Evolutionary conservation across 768 basidiomycete genomes (phyloP).

Genomic region (Pulveroboletus sp.): DNA sequence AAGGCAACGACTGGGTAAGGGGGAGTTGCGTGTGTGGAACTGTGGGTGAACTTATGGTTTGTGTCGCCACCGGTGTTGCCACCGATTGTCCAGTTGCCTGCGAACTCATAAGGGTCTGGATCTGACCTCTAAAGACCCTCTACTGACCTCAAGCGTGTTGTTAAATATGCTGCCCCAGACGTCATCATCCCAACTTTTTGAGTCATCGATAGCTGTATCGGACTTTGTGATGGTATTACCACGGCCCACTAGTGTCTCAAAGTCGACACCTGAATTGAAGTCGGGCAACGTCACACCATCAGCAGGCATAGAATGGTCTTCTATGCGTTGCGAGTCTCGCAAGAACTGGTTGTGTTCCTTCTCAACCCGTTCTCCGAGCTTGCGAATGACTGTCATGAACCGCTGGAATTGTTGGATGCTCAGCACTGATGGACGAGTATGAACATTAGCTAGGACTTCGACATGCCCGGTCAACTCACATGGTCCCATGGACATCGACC

Average conservation of each 20-base stretch:
- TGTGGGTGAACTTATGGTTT: slow-evolving; percentile 13
- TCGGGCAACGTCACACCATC: slow-evolving; percentile 37
- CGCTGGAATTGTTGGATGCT: slow-evolving; percentile 84
- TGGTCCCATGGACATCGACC: slow-evolving; percentile 97
- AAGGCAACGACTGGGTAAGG: slow-evolving; percentile 36
- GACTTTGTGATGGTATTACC: slow-evolving; percentile 44
- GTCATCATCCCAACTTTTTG: slow-evolving; percentile 70
- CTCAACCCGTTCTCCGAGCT: slow-evolving; percentile 82
- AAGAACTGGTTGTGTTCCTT: slow-evolving; percentile 89
- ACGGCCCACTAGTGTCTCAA: slow-evolving; percentile 80
- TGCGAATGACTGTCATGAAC: slow-evolving; percentile 83
- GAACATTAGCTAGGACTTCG: not conserved
- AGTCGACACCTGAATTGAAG: slow-evolving; percentile 62
- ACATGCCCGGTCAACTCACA: slow-evolving; percentile 41
- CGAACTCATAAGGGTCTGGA: slow-evolving; percentile 1
- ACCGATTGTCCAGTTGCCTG: slow-evolving; percentile 16
- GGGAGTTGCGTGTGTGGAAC: slow-evolving; percentile 3
- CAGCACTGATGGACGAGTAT: slow-evolving; percentile 44
- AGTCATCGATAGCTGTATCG: slow-evolving; percentile 35
- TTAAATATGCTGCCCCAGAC: slow-evolving; percentile 80
- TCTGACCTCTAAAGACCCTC: not conserved
- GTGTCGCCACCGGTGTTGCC: slow-evolving; percentile 12
- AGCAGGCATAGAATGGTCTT: slow-evolving; percentile 60
- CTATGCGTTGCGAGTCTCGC: slow-evolving; percentile 86
- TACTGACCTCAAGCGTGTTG: slow-evolving; percentile 30